Evolutionary conservation across 129 eudicot species (phyloP), one percentile per base, ranked within the genome.

Genomic region (Erigeron canadensis): DNA sequence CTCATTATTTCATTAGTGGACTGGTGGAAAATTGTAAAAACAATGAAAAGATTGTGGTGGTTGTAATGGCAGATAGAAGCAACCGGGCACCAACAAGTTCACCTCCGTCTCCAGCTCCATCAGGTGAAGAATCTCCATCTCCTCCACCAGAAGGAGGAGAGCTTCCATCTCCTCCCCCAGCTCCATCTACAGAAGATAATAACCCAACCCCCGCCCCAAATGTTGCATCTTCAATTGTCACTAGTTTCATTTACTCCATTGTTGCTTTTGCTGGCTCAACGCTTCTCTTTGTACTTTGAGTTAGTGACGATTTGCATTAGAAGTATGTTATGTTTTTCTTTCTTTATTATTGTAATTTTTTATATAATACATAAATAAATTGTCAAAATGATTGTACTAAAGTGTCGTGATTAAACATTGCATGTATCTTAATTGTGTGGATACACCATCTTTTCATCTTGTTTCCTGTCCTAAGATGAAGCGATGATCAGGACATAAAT

Each of bases 1-100:
- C 82, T 44, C 80, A 79, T 70, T 83, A 83, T 75, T 83, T 83
- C 84, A 83, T 83, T 12, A 83, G 87, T 12, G 87, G 84, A 13
- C 73, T 69, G n/a, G 71, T 79, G 21, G 73, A 83, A 10, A 71
- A 83, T 48, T 83, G 87, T 65, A 71, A 74, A 34, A 75, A 79
- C 71, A 79, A 79, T 19, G 81, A 83, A 65, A 83, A 83, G 79
- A 17, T 83, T 28, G 79, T 71, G 65, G 56, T 77, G 10, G 76
- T 77, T 62, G 86, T 82, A 13, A 63, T 82, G 86, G 86, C 83
- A 6, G 88, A 88, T 41, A 82, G 97, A 59, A 74, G 75, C 84
- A 63, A 80, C 38, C 68, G 17, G n/a, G 11, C 81, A 2, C 54
- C 85, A 1, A 10, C 87, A 15, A 58, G 85, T 21, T 65, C 87